These are phyloP conservation scores for Akanthomyces muscarius DNA, from an alignment of 2,329 filamentous ascomycete species.

Conservation along the genomic window DNA sequence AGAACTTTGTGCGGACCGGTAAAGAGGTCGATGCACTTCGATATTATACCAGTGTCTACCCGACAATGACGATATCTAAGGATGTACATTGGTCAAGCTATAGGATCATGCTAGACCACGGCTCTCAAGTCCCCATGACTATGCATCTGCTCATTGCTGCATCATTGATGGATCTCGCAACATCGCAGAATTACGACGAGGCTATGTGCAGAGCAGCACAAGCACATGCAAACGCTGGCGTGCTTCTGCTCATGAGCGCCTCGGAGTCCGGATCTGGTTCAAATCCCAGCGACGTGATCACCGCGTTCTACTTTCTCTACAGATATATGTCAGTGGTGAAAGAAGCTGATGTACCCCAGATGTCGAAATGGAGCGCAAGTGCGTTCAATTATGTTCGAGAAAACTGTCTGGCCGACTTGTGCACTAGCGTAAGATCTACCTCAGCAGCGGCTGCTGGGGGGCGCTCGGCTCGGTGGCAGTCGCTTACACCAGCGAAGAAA, in stretches of 20 bases:
- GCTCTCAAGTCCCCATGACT: slow-evolving; percentile 6
- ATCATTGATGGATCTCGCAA: slow-evolving; percentile 6
- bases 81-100: slow-evolving; percentile 8
- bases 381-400: neutral
- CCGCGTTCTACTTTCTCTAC: slow-evolving; percentile 4
- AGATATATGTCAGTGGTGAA: slow-evolving; percentile 2
- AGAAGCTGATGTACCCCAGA: neutral
- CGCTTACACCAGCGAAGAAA: neutral
- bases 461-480: too few relatives aligned
- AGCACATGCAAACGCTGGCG: slow-evolving; percentile 1
- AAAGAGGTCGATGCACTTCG: slow-evolving; percentile 4
- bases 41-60: slow-evolving; percentile 10
- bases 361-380: neutral
- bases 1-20: slow-evolving; percentile 1
- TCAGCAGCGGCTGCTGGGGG: neutral
- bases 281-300: neutral
- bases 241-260: neutral
- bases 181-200: neutral
- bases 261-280: too few relatives aligned
- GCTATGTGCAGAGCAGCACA: slow-evolving; percentile 1
- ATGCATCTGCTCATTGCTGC: slow-evolving; percentile 14
- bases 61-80: slow-evolving; percentile 11
- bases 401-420: neutral
- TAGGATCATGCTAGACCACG: slow-evolving; percentile 1
- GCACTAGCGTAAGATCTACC: neutral